Evolutionary conservation across 768 basidiomycete genomes (phyloP).

Genomic region (Suillus ampliporus): DNA sequence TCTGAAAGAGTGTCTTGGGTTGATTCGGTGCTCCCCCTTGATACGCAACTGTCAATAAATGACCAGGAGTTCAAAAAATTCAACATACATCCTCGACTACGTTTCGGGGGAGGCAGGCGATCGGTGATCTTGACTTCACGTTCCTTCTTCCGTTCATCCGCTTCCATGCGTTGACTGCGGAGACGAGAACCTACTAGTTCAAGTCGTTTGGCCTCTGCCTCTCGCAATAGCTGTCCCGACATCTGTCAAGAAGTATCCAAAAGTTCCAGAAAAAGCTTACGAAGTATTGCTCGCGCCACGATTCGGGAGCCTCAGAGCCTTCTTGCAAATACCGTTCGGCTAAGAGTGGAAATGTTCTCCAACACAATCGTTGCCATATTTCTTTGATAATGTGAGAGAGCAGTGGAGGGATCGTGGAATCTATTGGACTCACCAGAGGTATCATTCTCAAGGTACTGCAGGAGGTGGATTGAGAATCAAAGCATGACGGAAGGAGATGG

Average conservation of each 20-base stretch:
- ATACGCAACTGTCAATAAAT: conserved; percentile 15
- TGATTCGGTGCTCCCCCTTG: conserved; percentile 46
- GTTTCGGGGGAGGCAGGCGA: conserved; percentile 68
- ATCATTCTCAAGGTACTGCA: conserved; percentile 57
- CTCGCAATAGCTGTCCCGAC: conserved; percentile 53
- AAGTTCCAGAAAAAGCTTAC: conserved; percentile 46
- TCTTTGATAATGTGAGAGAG: conserved; percentile 45
- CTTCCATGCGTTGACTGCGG: conserved; percentile 69
- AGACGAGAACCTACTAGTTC: conserved; percentile 67
- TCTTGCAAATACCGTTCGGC: conserved; percentile 51
- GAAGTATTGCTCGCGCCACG: conserved; percentile 74
- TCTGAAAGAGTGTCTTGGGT: conserved; percentile 79
- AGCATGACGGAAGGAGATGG: conserved; percentile 15
- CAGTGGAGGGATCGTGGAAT: neutral
- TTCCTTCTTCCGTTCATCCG: conserved; percentile 77
- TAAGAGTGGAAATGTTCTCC: conserved; percentile 60
- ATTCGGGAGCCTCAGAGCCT: conserved; percentile 52
- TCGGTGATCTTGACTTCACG: conserved; percentile 79
- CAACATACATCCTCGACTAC: conserved; percentile 44
- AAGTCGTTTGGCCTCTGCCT: conserved; percentile 65
- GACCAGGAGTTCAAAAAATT: conserved; percentile 7
- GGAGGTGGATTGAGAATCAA: conserved; percentile 19
- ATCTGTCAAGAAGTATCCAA: conserved; percentile 14
- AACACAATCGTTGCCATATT: conserved; percentile 71
- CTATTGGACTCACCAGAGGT: conserved; percentile 53